Base-by-base conservation (phyloP, 1,284 basidiomycete species). In the Puccinia hordei region DNA sequence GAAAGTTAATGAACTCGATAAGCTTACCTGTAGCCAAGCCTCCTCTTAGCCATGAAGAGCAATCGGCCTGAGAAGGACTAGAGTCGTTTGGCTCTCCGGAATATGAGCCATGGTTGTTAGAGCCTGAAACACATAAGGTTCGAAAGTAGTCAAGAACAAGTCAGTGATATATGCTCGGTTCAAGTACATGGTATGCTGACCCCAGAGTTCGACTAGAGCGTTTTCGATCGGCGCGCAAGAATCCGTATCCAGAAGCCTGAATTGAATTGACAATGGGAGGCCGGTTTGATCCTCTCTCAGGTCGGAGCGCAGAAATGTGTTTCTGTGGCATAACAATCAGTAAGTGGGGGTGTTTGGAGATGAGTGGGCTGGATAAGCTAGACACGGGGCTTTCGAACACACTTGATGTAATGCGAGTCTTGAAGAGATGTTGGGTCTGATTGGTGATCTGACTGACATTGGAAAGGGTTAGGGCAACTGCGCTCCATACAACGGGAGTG, bases 211-310 rank as follows among this genome's bases (percentile, higher is more conserved):
- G 19, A 76, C 73, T 27, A 76, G 53, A 24, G 73, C 73, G 46
- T 76, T 76, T 51, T 76, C 73, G 17, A 76, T 30, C 15, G 73
- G 73, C n/a, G 73, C 73, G 24, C 73, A 76, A n/a, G 73, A 76
- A 9, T 27, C 17, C 15, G 35, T 49, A 33, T 76, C 73, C 19
- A 76, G 24, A 13, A 76, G 30, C 2, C 44, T 63, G 38, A 76
- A 27, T n/a, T 38, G 27, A 33, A 76, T 49, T 17, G 41, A 61
- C 19, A 76, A 51, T 19, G 59, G 53, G 24, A 76, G 12, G 17
- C 73, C 73, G 27, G 59, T 65, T 65, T 76, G 59, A 66, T 76
- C 33, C 22, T 76, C 73, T n/a, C 22, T 76, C 59, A 76, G 49
- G 59, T 76, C 35, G 44, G 59, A 63, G 27, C 73, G 73, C 41